Evolutionary conservation across 257 asterid genomes (phyloP).

Genomic region (Marsdenia floribunda): DNA sequence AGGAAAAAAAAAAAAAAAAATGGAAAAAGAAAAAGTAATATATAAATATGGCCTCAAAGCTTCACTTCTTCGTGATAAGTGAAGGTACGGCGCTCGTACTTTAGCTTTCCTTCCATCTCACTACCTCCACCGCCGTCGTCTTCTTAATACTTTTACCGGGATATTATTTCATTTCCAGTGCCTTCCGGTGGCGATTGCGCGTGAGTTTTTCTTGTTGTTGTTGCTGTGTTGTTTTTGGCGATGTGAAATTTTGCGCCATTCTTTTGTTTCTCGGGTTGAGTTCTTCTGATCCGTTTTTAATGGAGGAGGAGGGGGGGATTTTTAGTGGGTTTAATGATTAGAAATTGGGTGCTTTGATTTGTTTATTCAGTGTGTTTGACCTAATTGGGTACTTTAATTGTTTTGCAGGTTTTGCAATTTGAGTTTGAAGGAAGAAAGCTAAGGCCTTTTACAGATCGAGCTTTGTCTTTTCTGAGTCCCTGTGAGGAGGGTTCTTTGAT

Average conservation of each 20-base stretch:
- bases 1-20: neutral
- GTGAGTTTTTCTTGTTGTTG: conserved; percentile 2
- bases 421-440: conserved; percentile 27
- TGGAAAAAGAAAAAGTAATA: neutral
- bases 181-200: conserved; percentile 18
- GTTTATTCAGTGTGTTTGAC: conserved; percentile 13
- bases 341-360: neutral
- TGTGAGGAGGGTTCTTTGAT: neutral
- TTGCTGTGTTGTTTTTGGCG: neutral
- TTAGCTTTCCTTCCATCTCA: conserved; percentile 19
- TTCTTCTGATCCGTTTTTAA: conserved; percentile 47
- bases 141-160: conserved; percentile 2
- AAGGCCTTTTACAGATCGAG: neutral
- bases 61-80: conserved; percentile 28
- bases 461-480: neutral
- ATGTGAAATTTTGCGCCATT: conserved; percentile 9
- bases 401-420: conserved; percentile 39
- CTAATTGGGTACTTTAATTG: conserved; percentile 27
- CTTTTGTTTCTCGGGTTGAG: conserved; percentile 28
- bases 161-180: neutral
- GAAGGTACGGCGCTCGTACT: conserved; percentile 43
- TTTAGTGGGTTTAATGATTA: conserved; percentile 28
- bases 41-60: conserved; percentile 20
- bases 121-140: neutral
- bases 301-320: conserved; percentile 21